Evolutionary conservation across 257 asterid species (phyloP), one percentile per base, ranked within the genome.

Genomic region (Marsdenia floribunda): DNA sequence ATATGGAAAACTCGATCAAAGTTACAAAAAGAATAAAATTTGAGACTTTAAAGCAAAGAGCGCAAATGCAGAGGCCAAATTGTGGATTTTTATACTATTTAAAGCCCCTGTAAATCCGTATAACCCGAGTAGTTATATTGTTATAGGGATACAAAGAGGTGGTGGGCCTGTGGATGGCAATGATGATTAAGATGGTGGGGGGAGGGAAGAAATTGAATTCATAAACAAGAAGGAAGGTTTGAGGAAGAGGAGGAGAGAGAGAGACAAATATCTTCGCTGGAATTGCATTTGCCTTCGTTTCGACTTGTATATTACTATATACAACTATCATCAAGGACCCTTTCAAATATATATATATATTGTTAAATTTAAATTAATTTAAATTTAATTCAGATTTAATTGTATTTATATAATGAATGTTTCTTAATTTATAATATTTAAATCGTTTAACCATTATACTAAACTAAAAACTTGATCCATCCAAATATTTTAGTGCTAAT

Each of bases 201-300:
- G 63, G 44, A 47, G 76, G 19, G 44, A 15, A 9, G 58, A 16
- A 18, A 13, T 61, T 24, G 52, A 74, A 57, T 67, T 49, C 47
- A 15, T 22, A 29, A 44, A 49, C 59, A 29, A 50, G 66, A 52
- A 52, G 57, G 57, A 52, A 52, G 57, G 57, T 14, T 16, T 14
- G 19, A 15, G 11, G 19, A 26, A 13, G 24, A 47, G 54, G 33
- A n/a, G 19, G 21, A 29, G 26, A 12, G 44, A 11, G 14, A 22
- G 18, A 42, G 72, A 54, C 77, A 73, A 60, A 24, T 22, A 73
- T 73, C 59, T 73, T 73, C 33, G 77, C 77, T 73, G 70, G 77
- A 73, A 76, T 29, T 21, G 46, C 76, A 70, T 37, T 65, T 64
- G 77, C 76, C 71, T 68, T 70, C 78, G 46, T 57, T 78, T 59